Evolutionary conservation across 345 rosid genomes (phyloP), one percentile per base, ranked within the genome.

Genomic region (Eutrema yunnanense): DNA sequence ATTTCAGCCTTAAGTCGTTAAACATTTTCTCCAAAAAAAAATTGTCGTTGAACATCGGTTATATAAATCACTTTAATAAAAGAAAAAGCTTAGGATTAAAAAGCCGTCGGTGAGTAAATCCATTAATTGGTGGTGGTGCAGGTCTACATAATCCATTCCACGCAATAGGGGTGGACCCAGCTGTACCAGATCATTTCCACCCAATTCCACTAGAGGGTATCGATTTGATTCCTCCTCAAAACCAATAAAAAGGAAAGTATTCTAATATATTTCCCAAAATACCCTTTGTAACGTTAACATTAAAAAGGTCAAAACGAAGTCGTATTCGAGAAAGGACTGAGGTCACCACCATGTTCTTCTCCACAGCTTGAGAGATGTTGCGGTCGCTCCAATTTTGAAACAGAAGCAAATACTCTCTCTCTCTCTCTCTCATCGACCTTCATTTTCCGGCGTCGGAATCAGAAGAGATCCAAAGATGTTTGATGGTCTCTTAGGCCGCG

Each of bases 401-500:
- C 57, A 29, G 37, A 27, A 56, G 8, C 26, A 16, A 10, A 16
- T 41, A 52, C 72, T 38, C 47, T 49, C 36, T 49, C 26, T 47
- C n/a, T n/a, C 22, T 22, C 22, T 22, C 26, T 47, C 34, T 8
- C 12, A 2, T 65, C 44, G 14, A 60, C 50, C 51, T 67, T 67
- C 29, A 19, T 62, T 43, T 27, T 3, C 2, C 44, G 51, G 66
- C 37, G 55, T 32, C 37, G 19, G 49, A 50, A 59, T 38, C 46
- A 3, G 13, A 46, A 67, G 57, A 30, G 74, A 75, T 71, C 49
- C 48, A 59, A 82, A 80, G 82, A 94, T 94, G 98, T 86, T 94
- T 69, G 96, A 86, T 84, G 96, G 93, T 22, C 53, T 95, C 62
- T 77, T 90, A 68, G 96, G 94, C 22, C 92, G 98, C 37, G 97